phyloP scores from a whole-genome alignment of 345 rosid species.

The Eucalyptus viminalis region DNA sequence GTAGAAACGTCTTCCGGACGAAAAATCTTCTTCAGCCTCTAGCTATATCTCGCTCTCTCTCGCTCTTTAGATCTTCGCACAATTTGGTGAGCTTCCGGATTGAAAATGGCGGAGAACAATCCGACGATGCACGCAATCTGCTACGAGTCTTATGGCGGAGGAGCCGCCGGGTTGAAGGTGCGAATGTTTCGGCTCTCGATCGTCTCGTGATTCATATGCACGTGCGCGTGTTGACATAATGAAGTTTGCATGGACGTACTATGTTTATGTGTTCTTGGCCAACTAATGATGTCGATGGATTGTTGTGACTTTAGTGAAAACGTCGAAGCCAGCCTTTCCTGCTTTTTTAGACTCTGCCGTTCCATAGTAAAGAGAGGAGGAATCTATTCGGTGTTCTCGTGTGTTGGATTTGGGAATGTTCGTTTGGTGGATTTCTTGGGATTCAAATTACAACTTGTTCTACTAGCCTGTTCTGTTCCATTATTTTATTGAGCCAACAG shows the following conservation, averaged over 20 bases:
- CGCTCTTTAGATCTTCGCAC: not conserved
- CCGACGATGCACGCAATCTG: slow-evolving; percentile 26
- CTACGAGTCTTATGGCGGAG: slow-evolving; percentile 32
- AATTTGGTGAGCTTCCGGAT: not conserved
- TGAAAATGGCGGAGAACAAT: slow-evolving; percentile 5
- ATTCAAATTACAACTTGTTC: not conserved
- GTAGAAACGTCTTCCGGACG: not conserved
- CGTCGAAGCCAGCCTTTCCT: not conserved
- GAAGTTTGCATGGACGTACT: not conserved
- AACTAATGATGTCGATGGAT: not conserved
- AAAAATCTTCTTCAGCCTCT: not conserved
- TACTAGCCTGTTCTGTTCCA: not conserved
- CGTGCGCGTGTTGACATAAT: not conserved
- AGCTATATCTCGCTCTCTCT: not conserved
- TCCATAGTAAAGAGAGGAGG: not conserved
- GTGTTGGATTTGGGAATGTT: not conserved
- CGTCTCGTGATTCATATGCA: not conserved
- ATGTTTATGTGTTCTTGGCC: not conserved
- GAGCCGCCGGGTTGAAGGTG: slow-evolving; percentile 38
- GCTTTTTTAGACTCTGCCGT: not conserved
- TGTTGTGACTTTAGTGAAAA: not conserved
- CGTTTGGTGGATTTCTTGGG: not conserved
- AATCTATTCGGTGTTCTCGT: not conserved
- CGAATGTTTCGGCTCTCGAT: not conserved
- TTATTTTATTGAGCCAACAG: not conserved